Evolutionary conservation across 805 yeast genomes (phyloP).

Genomic region (Yamadazyma phyllophila): DNA sequence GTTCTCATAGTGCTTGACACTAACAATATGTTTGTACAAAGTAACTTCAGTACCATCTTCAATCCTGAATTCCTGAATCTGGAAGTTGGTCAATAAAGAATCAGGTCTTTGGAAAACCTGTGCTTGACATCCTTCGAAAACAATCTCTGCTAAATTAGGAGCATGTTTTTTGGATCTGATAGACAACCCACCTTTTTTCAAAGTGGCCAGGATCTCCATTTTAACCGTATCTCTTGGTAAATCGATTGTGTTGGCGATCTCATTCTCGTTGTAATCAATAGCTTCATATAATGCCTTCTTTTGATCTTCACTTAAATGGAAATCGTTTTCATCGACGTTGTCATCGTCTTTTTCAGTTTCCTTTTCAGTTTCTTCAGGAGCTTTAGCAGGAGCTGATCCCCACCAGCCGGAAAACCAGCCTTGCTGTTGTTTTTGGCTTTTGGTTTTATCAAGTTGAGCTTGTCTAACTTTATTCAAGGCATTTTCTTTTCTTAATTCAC

Average conservation of each 20-base stretch:
- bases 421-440: conserved; percentile 13
- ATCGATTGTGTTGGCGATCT: conserved; percentile 51
- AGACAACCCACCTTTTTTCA: conserved; percentile 75
- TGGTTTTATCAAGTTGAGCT: conserved; percentile 12
- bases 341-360: background rate
- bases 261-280: conserved; percentile 78
- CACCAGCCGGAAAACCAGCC: conserved; percentile 80
- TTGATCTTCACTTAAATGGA: conserved; percentile 74
- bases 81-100: conserved; percentile 69
- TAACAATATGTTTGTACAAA: conserved; percentile 82
- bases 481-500: conserved; percentile 60
- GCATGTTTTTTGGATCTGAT: conserved; percentile 44
- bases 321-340: conserved; percentile 20
- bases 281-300: conserved; percentile 88
- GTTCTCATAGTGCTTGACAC: conserved; percentile 61
- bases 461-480: conserved; percentile 14
- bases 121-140: conserved; percentile 78
- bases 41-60: conserved; percentile 83
- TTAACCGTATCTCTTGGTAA: conserved; percentile 72
- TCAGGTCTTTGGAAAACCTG: conserved; percentile 75
- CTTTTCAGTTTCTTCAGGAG: conserved; percentile 7
- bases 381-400: conserved; percentile 29
- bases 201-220: conserved; percentile 62
- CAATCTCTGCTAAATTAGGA: conserved; percentile 65
- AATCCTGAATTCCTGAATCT: conserved; percentile 75